Evolutionary conservation across 106 monocot species (phyloP), one percentile per base, ranked within the genome.

Genomic region (Xerophyta viscosa): DNA sequence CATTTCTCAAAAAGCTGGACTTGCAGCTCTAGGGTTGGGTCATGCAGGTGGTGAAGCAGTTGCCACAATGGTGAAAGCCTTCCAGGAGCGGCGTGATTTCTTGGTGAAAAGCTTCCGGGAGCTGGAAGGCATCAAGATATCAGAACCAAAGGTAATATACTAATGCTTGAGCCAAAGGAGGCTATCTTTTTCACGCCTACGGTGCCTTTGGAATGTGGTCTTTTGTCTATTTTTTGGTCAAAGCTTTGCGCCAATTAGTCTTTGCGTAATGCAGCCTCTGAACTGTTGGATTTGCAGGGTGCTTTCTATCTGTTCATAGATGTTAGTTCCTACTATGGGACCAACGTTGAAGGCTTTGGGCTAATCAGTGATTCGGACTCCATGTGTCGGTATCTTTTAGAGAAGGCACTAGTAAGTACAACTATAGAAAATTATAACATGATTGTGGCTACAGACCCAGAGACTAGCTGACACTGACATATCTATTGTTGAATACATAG

Each of bases 281-380:
- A 46, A 20, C 46, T 24, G n/a, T 8, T 9, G 14, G 18, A 7
- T 46, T 61, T 63, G 57, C 71, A 91, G 90, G 90, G 90, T 46
- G 90, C 90, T 15, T 91, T 91, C 47, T 91, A 84, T 65, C 63
- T 91, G 13, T 91, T 91, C 54, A 31, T 91, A 0, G 84, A 91
- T 55, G 77, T 84, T 57, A 81, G 84, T 43, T 77, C 81, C 48
- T 84, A 91, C 28, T 91, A 81, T 27, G 90, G 84, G 1, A 52
- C 80, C 18, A 74, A 77, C 36, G 81, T 70, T 0, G 84, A 90
- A 58, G 84, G 81, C 4, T 90, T 84, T 63, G 90, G 90, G n/a
- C 41, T 39, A 18, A 62, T 90, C 41, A 65, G 63, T 5, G 66
- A 69, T 52, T 90, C 90, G 5, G 90, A 85, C 4, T 71, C 81